A percentile compares a stretch with the other conserved stretches of the same genome.
Conservation (phyloP, 2,329 filamentous ascomycete genomes). For the Macrophomina phaseolina region DNA sequence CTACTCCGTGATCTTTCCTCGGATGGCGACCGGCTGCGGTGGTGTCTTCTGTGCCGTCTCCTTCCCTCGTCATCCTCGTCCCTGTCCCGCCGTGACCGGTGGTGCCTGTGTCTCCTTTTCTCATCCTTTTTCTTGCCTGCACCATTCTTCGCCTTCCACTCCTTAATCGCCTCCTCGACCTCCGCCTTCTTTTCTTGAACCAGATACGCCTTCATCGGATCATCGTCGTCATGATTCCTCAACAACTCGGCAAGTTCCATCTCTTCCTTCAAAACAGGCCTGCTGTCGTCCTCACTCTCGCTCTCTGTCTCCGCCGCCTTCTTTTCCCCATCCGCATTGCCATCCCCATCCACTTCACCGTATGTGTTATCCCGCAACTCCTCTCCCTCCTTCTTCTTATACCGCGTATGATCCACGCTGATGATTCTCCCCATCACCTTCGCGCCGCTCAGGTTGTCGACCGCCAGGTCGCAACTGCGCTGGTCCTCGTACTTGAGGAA, state of each 20-base stretch:
- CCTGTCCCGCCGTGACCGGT: conserved; percentile 17
- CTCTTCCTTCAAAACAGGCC: conserved; percentile 80
- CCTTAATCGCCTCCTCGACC: conserved; percentile 71
- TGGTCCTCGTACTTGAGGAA: conserved; percentile 99
- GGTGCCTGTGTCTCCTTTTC: conserved; percentile 15
- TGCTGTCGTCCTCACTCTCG: conserved; percentile 47
- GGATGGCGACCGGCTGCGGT: conserved; percentile 15
- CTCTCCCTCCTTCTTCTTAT: conserved; percentile 82
- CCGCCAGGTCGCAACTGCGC: conserved; percentile 90
- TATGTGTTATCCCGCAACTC: conserved; percentile 30
- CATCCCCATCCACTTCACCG: conserved; percentile 50
- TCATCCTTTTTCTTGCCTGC: conserved; percentile 16
- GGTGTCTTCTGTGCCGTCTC: conserved; percentile 10
- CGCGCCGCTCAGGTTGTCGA: conserved; percentile 92
- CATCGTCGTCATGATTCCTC: conserved; percentile 86
- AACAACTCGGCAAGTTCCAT: conserved; percentile 77
- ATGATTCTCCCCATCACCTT: conserved; percentile 80
- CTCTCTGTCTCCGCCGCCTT: conserved; percentile 49
- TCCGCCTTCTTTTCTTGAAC: conserved; percentile 92
- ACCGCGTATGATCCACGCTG: conserved; percentile 89
- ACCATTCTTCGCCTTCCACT: conserved; percentile 54
- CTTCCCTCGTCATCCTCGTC: conserved; percentile 13
- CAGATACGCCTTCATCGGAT: conserved; percentile 94
- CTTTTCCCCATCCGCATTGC: conserved; percentile 62
- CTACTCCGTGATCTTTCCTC: conserved; percentile 18